Base-by-base conservation (phyloP, 192 early-diverging fungal genomes). In the Haplosporangium gracile region DNA sequence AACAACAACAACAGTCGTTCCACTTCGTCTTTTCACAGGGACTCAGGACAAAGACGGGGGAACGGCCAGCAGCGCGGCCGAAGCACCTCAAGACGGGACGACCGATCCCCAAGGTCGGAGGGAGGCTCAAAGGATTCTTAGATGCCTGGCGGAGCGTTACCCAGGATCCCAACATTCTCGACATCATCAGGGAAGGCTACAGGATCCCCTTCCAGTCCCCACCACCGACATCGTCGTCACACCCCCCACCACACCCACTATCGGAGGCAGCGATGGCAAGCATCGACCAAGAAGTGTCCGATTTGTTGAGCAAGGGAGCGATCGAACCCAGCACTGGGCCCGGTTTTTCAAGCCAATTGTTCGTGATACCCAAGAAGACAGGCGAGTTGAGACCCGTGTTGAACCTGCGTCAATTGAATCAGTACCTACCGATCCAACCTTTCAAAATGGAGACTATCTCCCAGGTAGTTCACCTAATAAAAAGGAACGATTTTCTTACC, bases 361-460 rank as follows among this genome's bases (percentile, higher is more conserved):
- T 83, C 26, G 51, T 75, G 15, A 81, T 88, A 0, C 75, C 76
- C 34, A 88, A 88, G 74, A 83, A 80, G 55, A 81, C 77, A 68
- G 82, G 82, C 1, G 87, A 80, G 15, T 10, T 75, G 0, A 20
- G 87, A 68, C 87, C 82, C 0, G 81, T 83, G 0, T 72, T 88
- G 38, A 88, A 88, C 38, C 76, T 83, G 22, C 75, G 70, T 26
- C 43, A 32, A 29, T 45, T 88, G 29, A 88, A 82, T 32, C 68
- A 81, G 42, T 83, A 68, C 39, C 4, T 88, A 1, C 49, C 60
- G 2, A 69, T 47, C 4, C 55, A 45, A 1, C 74, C 40, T 13
- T 88, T 88, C 78, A 88, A 88, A 70, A 83, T 83, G 82, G 80
- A 79, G 47, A 82, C 77, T 38, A 36, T 88, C 8, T n/a, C 40